Evolutionary conservation across 2,329 filamentous ascomycete species (phyloP).

Genomic region (Coniochaeta hoffmannii): DNA sequence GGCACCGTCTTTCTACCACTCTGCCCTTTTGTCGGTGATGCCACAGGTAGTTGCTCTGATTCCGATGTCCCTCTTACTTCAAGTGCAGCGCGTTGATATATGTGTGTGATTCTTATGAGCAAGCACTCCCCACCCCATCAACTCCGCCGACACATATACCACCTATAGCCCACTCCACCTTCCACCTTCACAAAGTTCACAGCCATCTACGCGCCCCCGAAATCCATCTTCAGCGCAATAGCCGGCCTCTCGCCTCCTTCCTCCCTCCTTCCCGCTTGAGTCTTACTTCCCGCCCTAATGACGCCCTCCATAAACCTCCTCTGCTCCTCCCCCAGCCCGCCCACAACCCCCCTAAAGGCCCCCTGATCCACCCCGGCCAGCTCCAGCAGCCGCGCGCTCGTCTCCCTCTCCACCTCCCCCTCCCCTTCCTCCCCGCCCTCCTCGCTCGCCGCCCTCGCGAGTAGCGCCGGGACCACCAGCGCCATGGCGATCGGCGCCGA

Average conservation of each 20-base stretch:
- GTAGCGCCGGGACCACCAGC: slow-evolving; percentile 68
- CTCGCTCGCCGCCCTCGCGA: slow-evolving; percentile 63
- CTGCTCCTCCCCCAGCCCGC: slow-evolving; percentile 60
- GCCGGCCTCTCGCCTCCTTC: slow-evolving; percentile 51
- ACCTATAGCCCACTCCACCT: too few relatives aligned
- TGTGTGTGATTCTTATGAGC: too few relatives aligned
- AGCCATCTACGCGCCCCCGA: slow-evolving; percentile 46
- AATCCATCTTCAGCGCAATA: slow-evolving; percentile 94
- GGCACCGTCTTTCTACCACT: too few relatives aligned
- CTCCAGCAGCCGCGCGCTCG: slow-evolving; percentile 69
- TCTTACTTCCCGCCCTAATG: slow-evolving; percentile 55
- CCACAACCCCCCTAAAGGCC: slow-evolving; percentile 69
- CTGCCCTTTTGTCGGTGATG: too few relatives aligned
- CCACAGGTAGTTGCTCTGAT: too few relatives aligned
- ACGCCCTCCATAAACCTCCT: slow-evolving; percentile 75
- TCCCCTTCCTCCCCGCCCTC: slow-evolving; percentile 19
- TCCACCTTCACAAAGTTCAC: too few relatives aligned
- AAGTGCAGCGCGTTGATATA: too few relatives aligned
- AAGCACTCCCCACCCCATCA: too few relatives aligned
- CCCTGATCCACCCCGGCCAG: slow-evolving; percentile 68
- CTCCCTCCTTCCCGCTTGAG: slow-evolving; percentile 25
- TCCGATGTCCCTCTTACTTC: too few relatives aligned
- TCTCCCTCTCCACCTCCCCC: slow-evolving; percentile 59
- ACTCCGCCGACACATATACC: too few relatives aligned
- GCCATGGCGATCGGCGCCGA: slow-evolving; percentile 58